These are phyloP conservation scores for Amphichorda felina DNA, from an alignment of 2,329 filamentous ascomycete genomes.

Conservation along the genomic window DNA sequence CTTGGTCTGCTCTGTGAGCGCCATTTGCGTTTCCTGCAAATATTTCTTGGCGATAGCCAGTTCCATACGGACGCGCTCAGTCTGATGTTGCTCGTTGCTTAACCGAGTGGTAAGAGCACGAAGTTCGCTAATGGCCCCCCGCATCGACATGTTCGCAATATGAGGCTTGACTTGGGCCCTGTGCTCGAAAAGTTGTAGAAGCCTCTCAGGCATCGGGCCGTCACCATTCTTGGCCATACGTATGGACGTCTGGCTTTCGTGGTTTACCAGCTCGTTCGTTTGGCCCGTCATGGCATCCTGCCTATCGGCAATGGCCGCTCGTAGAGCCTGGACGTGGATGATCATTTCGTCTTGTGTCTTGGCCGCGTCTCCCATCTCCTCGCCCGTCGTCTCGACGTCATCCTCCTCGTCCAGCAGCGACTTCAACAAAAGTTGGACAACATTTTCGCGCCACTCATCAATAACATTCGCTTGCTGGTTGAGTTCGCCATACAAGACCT, in stretches of 20 bases:
- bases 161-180: constrained; percentile 36
- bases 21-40: constrained; percentile 45
- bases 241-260: constrained; percentile 57
- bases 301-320: constrained; percentile 68
- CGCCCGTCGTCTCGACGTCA: constrained; percentile 61
- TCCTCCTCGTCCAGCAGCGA: constrained; percentile 77
- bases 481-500: constrained; percentile 51
- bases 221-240: constrained; percentile 47
- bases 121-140: constrained; percentile 56
- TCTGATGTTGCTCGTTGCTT: constrained; percentile 12
- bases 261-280: constrained; percentile 59
- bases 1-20: constrained; percentile 39
- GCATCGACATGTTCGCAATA: constrained; percentile 49
- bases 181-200: constrained; percentile 36
- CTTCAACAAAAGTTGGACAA: constrained; percentile 59
- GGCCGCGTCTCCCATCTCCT: constrained; percentile 82
- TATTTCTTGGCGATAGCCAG: constrained; percentile 51
- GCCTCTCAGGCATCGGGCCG: constrained; percentile 58
- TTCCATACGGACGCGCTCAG: constrained; percentile 52
- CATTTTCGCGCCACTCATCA: constrained; percentile 61
- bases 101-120: constrained; percentile 45
- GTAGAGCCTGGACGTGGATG: constrained; percentile 70
- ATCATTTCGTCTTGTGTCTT: constrained; percentile 82
- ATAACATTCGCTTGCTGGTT: constrained; percentile 62
- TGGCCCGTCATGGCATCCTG: constrained; percentile 66